Evolutionary conservation across 2,329 filamentous ascomycete species (phyloP).

Genomic region (Diplodia sapinea): DNA sequence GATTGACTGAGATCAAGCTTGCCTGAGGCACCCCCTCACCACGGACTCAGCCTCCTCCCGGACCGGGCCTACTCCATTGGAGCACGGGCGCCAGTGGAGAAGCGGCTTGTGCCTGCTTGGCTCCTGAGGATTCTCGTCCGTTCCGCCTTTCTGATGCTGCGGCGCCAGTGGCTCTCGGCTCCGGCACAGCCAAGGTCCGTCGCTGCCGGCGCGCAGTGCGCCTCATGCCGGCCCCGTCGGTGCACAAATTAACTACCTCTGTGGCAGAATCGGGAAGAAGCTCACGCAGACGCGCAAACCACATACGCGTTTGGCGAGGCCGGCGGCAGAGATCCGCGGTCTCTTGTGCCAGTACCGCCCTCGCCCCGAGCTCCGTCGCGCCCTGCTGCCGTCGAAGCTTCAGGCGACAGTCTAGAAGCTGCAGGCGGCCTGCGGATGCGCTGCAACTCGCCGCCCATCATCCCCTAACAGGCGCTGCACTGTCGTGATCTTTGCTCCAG

Average conservation of each 20-base stretch:
- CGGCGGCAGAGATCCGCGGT: slow-evolving; percentile 7
- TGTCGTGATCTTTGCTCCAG: slow-evolving; percentile 4
- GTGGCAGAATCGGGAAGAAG: slow-evolving; percentile 8
- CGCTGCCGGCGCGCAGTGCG: slow-evolving; percentile 22
- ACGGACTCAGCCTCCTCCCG: slow-evolving; percentile 21
- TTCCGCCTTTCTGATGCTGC: slow-evolving; percentile 20
- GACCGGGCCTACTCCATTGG: slow-evolving; percentile 28
- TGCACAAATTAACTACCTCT: neutral
- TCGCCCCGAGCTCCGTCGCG: slow-evolving; percentile 17
- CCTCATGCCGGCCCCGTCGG: slow-evolving; percentile 1
- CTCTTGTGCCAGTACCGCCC: neutral
- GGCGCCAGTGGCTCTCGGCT: slow-evolving; percentile 23
- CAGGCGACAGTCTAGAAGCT: slow-evolving; percentile 21
- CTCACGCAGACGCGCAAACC: slow-evolving; percentile 19
- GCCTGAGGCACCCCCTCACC: slow-evolving; percentile 28
- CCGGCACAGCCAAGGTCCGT: slow-evolving; percentile 13
- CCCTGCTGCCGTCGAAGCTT: slow-evolving; percentile 14
- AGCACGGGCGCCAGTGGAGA: slow-evolving; percentile 26
- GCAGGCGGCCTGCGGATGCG: slow-evolving; percentile 7
- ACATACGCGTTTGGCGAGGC: slow-evolving; percentile 3
- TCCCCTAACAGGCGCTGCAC: slow-evolving; percentile 5
- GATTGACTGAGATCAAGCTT: slow-evolving; percentile 23
- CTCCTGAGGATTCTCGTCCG: slow-evolving; percentile 28
- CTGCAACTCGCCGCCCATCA: slow-evolving; percentile 20
- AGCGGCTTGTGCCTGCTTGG: slow-evolving; percentile 25